Percentiles rank a stretch among this genome's conserved stretches.
phyloP scores from a whole-genome alignment of 768 basidiomycete genomes.

The Tricholoma flavovirens region DNA sequence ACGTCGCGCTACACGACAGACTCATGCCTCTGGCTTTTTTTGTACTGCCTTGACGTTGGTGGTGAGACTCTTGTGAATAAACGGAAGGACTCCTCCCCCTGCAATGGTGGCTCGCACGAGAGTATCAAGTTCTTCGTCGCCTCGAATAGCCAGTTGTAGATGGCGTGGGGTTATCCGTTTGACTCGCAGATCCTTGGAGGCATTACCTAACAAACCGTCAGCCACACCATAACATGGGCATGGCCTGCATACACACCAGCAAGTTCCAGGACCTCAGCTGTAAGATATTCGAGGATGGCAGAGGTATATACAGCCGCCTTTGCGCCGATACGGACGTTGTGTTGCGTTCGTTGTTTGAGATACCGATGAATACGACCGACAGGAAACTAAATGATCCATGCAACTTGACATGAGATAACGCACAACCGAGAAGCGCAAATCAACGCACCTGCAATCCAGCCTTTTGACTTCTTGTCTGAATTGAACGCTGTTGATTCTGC shows the following conservation, averaged over 20 bases:
- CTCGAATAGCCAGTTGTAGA: constrained; percentile 91
- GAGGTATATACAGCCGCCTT: constrained; percentile 97
- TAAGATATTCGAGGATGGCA: constrained; percentile 93
- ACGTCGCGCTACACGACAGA: neutral
- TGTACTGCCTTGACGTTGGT: constrained; percentile 38
- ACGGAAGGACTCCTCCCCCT: constrained; percentile 81
- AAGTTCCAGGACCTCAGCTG: constrained; percentile 92
- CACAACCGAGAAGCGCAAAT: neutral
- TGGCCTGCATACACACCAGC: constrained; percentile 57
- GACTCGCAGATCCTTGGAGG: constrained; percentile 94
- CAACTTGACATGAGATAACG: neutral
- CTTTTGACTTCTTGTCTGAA: constrained; percentile 73
- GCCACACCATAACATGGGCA: neutral
- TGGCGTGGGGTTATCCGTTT: constrained; percentile 97
- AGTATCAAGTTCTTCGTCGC: constrained; percentile 95
- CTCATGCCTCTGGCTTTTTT: constrained; percentile 39
- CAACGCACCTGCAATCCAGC: constrained; percentile 77
- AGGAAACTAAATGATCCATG: constrained; percentile 60
- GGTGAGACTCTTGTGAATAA: constrained; percentile 83
- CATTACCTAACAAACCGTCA: constrained; percentile 59
- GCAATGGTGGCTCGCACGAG: constrained; percentile 94
- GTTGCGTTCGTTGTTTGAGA: constrained; percentile 85
- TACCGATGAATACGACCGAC: constrained; percentile 98
- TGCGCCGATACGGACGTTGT: constrained; percentile 94
- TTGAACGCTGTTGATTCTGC: constrained; percentile 30